These are phyloP conservation scores for Fennellomyces sp. DNA, from an alignment of 371 early-diverging fungal genomes.

Conservation along the genomic window DNA sequence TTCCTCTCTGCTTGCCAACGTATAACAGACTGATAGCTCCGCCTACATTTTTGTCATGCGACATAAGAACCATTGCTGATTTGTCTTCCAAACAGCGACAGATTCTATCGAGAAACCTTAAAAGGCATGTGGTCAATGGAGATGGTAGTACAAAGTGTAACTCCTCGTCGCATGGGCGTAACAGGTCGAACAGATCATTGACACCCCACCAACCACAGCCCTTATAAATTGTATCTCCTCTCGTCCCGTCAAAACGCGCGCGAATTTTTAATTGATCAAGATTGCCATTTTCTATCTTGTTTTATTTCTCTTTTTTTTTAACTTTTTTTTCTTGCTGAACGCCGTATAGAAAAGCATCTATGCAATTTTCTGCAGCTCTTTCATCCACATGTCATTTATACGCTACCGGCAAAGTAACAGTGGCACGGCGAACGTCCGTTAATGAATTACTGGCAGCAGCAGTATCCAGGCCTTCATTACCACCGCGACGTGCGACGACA, in stretches of 20 bases:
- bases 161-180: background rate
- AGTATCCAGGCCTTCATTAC: background rate
- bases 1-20: background rate
- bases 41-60: conserved; percentile 4
- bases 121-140: background rate
- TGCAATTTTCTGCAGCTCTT: background rate
- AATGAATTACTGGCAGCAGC: background rate
- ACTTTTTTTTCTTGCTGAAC: no score
- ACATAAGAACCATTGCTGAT: conserved; percentile 3
- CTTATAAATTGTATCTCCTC: background rate
- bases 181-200: background rate
- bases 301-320: background rate
- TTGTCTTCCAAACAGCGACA: background rate
- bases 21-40: background rate
- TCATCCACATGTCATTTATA: conserved; percentile 1
- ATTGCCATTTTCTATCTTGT: background rate
- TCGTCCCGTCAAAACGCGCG: background rate
- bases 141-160: background rate
- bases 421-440: background rate
- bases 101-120: background rate
- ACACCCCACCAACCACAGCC: background rate
- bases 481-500: background rate
- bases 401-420: background rate
- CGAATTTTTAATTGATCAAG: background rate
- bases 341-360: background rate